These are phyloP conservation scores for Pelargonium australe DNA, from an alignment of 441 rosid genomes.

Conservation along the genomic window DNA sequence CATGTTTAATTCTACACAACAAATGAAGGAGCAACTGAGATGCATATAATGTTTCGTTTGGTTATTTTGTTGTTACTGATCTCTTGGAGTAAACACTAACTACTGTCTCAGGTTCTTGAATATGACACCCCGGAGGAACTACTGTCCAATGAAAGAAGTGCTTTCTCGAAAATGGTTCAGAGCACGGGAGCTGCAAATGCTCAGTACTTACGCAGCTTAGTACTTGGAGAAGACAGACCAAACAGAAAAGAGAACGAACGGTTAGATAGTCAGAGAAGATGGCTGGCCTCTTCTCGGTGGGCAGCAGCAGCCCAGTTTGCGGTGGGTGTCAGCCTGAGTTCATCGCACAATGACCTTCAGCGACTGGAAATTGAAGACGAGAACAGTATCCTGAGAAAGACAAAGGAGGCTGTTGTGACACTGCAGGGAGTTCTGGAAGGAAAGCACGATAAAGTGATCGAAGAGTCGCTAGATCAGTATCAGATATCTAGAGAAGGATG, in stretches of 20 bases:
- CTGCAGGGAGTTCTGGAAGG: slow-evolving; percentile 83
- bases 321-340: slow-evolving; percentile 75
- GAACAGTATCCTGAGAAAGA: slow-evolving; percentile 60
- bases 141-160: slow-evolving; percentile 54
- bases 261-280: slow-evolving; percentile 56
- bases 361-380: slow-evolving; percentile 59
- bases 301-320: slow-evolving; percentile 93
- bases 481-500: slow-evolving; percentile 70
- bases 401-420: slow-evolving; percentile 79
- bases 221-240: slow-evolving; percentile 36
- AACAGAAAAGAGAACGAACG: slow-evolving; percentile 32
- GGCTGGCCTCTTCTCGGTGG: slow-evolving; percentile 94
- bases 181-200: slow-evolving; percentile 94
- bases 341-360: slow-evolving; percentile 83
- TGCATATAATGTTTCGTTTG: not conserved
- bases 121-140: slow-evolving; percentile 62
- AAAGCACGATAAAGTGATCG: slow-evolving; percentile 67
- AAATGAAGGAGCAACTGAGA: not conserved
- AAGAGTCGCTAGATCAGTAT: slow-evolving; percentile 49
- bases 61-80: not conserved
- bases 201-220: slow-evolving; percentile 70
- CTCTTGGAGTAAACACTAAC: too few relatives aligned
- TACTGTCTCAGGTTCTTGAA: slow-evolving; percentile 59
- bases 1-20: not conserved
- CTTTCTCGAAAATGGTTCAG: slow-evolving; percentile 89